Percentiles rank a stretch among this genome's conserved stretches.
These are phyloP conservation scores for Phytopythium montanum DNA, from an alignment of 352 stramenopile genomes.

Conservation along the genomic window DNA sequence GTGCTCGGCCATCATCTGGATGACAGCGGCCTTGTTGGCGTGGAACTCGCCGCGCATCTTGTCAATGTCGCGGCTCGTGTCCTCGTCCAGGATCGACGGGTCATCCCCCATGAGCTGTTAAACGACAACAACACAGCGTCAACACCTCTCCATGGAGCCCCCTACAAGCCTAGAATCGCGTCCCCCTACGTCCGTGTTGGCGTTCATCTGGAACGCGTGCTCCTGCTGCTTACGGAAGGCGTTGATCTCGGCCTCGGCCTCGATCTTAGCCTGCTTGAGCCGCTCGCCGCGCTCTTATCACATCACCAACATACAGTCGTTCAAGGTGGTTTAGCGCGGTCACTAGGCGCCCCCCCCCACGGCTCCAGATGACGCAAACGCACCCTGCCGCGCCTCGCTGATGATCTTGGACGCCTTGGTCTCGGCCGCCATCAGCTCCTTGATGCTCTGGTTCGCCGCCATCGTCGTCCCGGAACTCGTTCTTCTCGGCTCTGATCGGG, in stretches of 20 bases:
- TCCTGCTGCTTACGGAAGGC: constrained; percentile 86
- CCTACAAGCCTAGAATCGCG: background rate
- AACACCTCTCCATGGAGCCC: background rate
- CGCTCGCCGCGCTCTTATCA: constrained; percentile 86
- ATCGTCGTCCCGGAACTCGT: constrained; percentile 27
- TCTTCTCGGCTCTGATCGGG: background rate
- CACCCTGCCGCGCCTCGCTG: constrained; percentile 80
- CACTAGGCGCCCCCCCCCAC: background rate
- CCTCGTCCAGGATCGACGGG: constrained; percentile 69
- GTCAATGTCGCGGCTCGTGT: constrained; percentile 74
- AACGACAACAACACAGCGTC: background rate
- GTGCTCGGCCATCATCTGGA: constrained; percentile 76
- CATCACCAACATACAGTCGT: background rate
- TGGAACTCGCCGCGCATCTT: constrained; percentile 73
- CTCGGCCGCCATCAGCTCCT: constrained; percentile 89
- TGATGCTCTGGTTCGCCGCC: constrained; percentile 86
- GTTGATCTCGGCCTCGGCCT: constrained; percentile 82
- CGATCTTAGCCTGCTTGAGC: constrained; percentile 86
- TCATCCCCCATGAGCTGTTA: constrained; percentile 77
- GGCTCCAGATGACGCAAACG: background rate
- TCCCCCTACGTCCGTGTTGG: constrained; percentile 58
- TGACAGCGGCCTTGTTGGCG: constrained; percentile 63
- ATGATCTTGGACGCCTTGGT: constrained; percentile 91
- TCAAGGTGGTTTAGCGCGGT: background rate
- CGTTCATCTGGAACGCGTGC: constrained; percentile 84